These are phyloP conservation scores for Lichtheimia ornata DNA, from an alignment of 371 early-diverging fungal genomes.

Conservation along the genomic window DNA sequence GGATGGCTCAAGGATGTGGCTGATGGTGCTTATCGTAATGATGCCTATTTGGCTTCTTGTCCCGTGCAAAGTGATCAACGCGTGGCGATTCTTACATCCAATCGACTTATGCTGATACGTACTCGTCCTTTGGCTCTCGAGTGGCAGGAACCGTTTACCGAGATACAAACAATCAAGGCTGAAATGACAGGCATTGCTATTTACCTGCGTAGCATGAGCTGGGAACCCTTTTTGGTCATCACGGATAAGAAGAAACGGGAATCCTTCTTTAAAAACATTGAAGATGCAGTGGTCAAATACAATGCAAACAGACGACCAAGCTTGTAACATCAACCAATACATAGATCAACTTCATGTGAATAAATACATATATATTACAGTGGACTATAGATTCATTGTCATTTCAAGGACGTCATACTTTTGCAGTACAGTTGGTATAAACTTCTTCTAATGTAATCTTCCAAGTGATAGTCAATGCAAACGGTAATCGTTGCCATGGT, in stretches of 20 bases:
- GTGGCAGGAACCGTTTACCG: slow-evolving; percentile 68
- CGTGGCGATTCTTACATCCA: slow-evolving; percentile 73
- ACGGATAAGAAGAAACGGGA: slow-evolving; percentile 57
- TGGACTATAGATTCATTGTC: too few species aligned
- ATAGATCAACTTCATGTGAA: not conserved
- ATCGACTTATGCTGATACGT: slow-evolving; percentile 67
- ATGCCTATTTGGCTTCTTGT: slow-evolving; percentile 88
- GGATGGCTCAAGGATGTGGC: slow-evolving; percentile 86
- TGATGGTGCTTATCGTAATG: slow-evolving; percentile 80
- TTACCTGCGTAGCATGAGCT: slow-evolving; percentile 43
- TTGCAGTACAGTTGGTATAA: too few species aligned
- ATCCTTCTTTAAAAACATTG: slow-evolving; percentile 64
- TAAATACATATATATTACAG: too few species aligned
- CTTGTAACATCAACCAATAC: not conserved
- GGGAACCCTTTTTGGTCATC: slow-evolving; percentile 64
- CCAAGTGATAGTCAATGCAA: too few species aligned
- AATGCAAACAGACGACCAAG: slow-evolving; percentile 14
- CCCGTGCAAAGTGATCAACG: slow-evolving; percentile 71
- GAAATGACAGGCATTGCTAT: slow-evolving; percentile 53
- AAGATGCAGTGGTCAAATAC: slow-evolving; percentile 45
- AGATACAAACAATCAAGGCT: slow-evolving; percentile 48
- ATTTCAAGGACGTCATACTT: too few species aligned
- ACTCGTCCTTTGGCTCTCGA: slow-evolving; percentile 67
- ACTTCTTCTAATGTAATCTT: too few species aligned
- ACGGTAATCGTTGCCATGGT: too few species aligned